A percentile compares a stretch with the other conserved stretches of the same genome.
These are phyloP conservation scores for Neonectria faginata DNA, from an alignment of 2,329 filamentous ascomycete species.

Conservation along the genomic window DNA sequence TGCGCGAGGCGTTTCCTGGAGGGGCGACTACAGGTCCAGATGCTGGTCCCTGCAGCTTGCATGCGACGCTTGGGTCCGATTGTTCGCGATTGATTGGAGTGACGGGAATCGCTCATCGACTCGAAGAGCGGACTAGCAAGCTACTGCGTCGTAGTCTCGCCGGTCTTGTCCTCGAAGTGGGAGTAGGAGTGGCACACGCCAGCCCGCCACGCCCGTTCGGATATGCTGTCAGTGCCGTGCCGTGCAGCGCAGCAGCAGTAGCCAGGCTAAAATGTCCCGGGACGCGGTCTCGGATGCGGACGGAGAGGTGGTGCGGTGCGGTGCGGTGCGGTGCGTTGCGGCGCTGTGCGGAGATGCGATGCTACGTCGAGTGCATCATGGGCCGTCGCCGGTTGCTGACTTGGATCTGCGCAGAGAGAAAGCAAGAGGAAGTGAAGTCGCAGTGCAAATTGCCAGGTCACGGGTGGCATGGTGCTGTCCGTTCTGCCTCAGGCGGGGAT, in stretches of 20 bases:
- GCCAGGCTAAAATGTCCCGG: constrained; percentile 13
- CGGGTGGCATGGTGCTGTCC: constrained; percentile 16
- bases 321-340: not conserved
- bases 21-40: constrained; percentile 17
- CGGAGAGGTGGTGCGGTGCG: constrained; percentile 7
- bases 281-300: constrained; percentile 12
- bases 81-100: constrained; percentile 18
- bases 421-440: not conserved
- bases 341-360: too few species aligned
- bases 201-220: constrained; percentile 14
- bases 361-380: not conserved
- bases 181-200: constrained; percentile 4
- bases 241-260: constrained; percentile 10
- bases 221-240: constrained; percentile 22
- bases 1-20: constrained; percentile 19
- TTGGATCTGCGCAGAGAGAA: not conserved
- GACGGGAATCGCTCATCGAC: constrained; percentile 9
- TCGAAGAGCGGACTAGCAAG: not conserved
- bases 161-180: not conserved
- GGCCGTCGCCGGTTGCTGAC: not conserved
- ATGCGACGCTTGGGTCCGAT: constrained; percentile 18
- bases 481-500: constrained; percentile 13
- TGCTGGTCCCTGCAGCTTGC: constrained; percentile 28
- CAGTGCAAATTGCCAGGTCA: not conserved
- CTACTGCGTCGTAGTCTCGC: not conserved